Evolutionary conservation across 306 rosid species (phyloP).

Genomic region (Cercis canadensis): DNA sequence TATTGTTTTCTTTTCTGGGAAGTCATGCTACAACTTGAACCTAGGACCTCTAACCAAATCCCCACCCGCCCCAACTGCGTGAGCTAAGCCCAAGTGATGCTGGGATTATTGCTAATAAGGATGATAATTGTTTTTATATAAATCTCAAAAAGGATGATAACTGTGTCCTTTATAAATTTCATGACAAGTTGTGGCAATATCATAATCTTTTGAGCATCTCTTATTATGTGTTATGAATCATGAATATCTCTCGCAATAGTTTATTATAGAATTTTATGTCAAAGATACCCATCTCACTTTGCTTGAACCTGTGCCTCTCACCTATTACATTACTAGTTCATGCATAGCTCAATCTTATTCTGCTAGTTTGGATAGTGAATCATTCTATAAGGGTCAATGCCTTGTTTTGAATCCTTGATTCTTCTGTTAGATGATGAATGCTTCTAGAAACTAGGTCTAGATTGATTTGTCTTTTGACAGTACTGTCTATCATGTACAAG

Average conservation of each 20-base stretch:
- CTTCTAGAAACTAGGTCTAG: background rate
- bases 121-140: too few species aligned
- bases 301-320: background rate
- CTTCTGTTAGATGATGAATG: constrained; percentile 16
- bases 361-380: too few species aligned
- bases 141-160: background rate
- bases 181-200: background rate
- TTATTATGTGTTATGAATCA: background rate
- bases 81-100: too few species aligned
- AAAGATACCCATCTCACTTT: background rate
- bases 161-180: too few species aligned
- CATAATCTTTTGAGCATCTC: background rate
- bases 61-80: too few species aligned
- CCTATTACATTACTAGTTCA: background rate
- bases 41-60: too few species aligned
- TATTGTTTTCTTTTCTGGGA: background rate
- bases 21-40: too few species aligned
- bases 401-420: constrained; percentile 4
- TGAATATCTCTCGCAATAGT: background rate
- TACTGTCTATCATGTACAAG: too few species aligned
- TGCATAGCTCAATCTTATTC: background rate
- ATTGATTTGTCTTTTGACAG: too few species aligned
- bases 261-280: constrained; percentile 8
- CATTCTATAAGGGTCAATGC: too few species aligned
- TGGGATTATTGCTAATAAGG: too few species aligned